Evolutionary conservation across 2,329 filamentous ascomycete genomes (phyloP).

Genomic region (Cladorrhinum sp.): DNA sequence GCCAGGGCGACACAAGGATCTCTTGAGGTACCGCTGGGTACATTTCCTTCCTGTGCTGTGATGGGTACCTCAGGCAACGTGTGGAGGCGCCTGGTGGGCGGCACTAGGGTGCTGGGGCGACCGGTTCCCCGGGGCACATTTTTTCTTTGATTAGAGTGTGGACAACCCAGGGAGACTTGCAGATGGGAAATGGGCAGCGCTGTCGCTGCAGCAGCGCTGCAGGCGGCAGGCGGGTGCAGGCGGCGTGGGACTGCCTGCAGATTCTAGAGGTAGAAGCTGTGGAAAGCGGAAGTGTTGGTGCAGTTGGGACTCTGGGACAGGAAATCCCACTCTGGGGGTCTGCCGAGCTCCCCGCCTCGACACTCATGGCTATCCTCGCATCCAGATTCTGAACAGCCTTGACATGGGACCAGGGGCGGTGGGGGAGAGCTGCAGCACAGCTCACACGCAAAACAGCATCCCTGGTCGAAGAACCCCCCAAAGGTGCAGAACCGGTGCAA

Average conservation of each 20-base stretch:
- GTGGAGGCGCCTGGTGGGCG: constrained; percentile 12
- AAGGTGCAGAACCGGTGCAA: constrained; percentile 13
- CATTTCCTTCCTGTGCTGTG: not conserved
- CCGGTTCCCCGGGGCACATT: constrained; percentile 21
- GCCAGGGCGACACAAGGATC: constrained; percentile 2
- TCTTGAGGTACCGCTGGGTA: constrained; percentile 7
- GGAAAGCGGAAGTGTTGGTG: constrained; percentile 1
- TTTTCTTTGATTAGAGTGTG: constrained; percentile 12
- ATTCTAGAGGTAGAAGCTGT: constrained; percentile 5
- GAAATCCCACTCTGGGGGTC: constrained; percentile 21
- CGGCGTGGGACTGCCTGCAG: constrained; percentile 6
- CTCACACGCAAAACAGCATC: constrained; percentile 13
- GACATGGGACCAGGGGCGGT: constrained; percentile 17
- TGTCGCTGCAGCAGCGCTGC: constrained; percentile 2
- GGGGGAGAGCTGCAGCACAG: constrained; percentile 15
- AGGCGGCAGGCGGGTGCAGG: constrained; percentile 6
- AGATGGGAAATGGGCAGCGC: constrained; percentile 1
- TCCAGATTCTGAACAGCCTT: constrained; percentile 1
- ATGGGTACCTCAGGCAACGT: constrained; percentile 5
- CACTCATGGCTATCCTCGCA: constrained; percentile 9
- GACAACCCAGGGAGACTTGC: constrained; percentile 1
- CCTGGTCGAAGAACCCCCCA: constrained; percentile 3
- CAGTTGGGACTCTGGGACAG: constrained; percentile 7
- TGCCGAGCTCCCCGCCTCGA: constrained; percentile 21
- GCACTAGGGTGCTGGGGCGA: constrained; percentile 16